Evolutionary conservation across 1,284 basidiomycete genomes (phyloP).

Genomic region (Cryptococcus sp.): DNA sequence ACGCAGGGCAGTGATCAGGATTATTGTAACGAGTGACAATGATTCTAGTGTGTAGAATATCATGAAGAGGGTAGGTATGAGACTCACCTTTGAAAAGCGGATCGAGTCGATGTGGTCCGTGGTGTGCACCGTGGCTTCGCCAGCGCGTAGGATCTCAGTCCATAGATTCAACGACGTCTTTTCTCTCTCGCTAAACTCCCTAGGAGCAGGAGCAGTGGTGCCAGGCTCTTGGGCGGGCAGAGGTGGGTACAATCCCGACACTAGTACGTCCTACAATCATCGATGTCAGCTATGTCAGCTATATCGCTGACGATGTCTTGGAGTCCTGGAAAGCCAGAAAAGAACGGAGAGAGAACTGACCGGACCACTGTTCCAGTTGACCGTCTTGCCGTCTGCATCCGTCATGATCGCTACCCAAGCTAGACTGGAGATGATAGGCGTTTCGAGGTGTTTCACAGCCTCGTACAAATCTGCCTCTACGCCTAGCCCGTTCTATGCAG

Average conservation of each 20-base stretch:
- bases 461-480: conserved; percentile 69
- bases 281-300: conserved; percentile 3
- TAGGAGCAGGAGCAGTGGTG: conserved; percentile 1
- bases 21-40: no score
- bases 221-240: conserved; percentile 2
- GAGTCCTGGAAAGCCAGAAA: not conserved
- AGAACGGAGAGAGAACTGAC: conserved; percentile 18
- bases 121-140: conserved; percentile 25
- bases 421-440: conserved; percentile 44
- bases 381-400: conserved; percentile 30
- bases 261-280: conserved; percentile 30
- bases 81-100: conserved; percentile 39
- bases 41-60: not conserved
- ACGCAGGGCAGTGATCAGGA: not conserved
- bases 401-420: conserved; percentile 44
- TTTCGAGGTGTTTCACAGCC: conserved; percentile 53
- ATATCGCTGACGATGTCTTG: not conserved
- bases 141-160: conserved; percentile 24
- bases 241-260: conserved; percentile 43
- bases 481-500: conserved; percentile 65
- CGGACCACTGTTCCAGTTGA: conserved; percentile 35
- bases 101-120: conserved; percentile 36
- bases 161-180: conserved; percentile 28
- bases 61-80: not conserved
- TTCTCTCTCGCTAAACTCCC: conserved; percentile 21